Base-by-base conservation (phyloP, 805 yeast genomes). In the Tetrapisispora phaffii region DNA sequence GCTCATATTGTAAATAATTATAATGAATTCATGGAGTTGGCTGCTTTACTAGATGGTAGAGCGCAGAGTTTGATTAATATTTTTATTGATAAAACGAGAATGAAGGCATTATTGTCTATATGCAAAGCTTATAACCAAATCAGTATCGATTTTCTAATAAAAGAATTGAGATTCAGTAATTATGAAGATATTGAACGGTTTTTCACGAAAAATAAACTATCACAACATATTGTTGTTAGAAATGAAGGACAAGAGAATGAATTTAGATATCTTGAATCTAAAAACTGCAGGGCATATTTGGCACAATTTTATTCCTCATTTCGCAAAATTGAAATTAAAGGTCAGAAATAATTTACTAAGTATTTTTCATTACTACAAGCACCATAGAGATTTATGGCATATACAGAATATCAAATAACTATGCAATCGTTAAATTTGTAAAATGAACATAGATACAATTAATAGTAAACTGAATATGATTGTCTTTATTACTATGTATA, bases 271-370 rank as follows among this genome's bases (percentile, higher is more conserved):
- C 55, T 68, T 42, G 70, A 67, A 47, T 57, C 69, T 12, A 59
- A 47, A 36, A 48, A 57, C 2, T 60, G 74, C 46, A 58, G 66
- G 47, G 15, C 65, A 0, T 56, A 57, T 0, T 62, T 79, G 4
- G 60, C 66, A 49, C 60, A 48, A 49, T 67, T 57, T 40, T 69
- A 63, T 51, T 63, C 61, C 49, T 63, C 53, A 40, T 67, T 73
- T 52, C 75, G 68, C 48, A 81, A 73, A 57, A 79, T 89, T 13
- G 97, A 89, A 58, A 88, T 90, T 50, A 89, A 89, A 68, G 97
- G 97, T 1, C 97, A 89, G 64, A 50, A 50, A 35, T 53, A 46
- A 29, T 10, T 17, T n/a, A n/a, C n/a, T n/a, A n/a, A n/a, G n/a
- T n/a, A n/a, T n/a, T n/a, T n/a, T n/a, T n/a, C n/a, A n/a, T n/a